Conservation (phyloP, 768 basidiomycete species). For the Naganishia vishniacii region DNA sequence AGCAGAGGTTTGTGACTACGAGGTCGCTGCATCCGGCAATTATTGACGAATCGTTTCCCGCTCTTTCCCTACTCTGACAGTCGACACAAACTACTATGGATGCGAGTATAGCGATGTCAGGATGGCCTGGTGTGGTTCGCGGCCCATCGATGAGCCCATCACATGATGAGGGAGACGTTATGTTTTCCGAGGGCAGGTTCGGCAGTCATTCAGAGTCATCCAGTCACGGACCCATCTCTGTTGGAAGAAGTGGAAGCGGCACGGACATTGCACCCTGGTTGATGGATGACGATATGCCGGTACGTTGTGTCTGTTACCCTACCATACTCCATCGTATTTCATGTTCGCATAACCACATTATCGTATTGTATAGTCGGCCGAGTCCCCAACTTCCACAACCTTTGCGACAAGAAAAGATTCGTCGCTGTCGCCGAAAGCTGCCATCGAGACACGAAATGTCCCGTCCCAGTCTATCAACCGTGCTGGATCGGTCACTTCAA, state of each 20-base stretch:
- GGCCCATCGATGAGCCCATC: no score
- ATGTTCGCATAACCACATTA: conserved; percentile 1
- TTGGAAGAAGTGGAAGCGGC: conserved; percentile 31
- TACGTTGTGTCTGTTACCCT: neutral
- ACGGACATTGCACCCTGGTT: conserved; percentile 48
- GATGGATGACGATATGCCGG: conserved; percentile 34
- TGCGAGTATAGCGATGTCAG: neutral
- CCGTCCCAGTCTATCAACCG: neutral
- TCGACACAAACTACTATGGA: neutral
- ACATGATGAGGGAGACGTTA: no score
- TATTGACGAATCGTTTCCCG: neutral
- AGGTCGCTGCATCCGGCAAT: neutral
- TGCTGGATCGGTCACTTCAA: neutral
- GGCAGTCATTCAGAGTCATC: neutral
- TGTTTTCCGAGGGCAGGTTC: neutral
- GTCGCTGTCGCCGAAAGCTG: neutral
- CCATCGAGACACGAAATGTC: neutral
- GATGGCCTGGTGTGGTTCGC: conserved; percentile 22
- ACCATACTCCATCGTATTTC: neutral
- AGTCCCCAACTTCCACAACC: neutral
- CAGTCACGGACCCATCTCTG: neutral
- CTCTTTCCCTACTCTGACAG: neutral
- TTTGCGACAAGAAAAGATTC: neutral
- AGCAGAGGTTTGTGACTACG: neutral
- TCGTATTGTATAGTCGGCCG: neutral